These are phyloP conservation scores for Penicillium sp. DNA, from an alignment of 2,329 filamentous ascomycete species.

Conservation along the genomic window DNA sequence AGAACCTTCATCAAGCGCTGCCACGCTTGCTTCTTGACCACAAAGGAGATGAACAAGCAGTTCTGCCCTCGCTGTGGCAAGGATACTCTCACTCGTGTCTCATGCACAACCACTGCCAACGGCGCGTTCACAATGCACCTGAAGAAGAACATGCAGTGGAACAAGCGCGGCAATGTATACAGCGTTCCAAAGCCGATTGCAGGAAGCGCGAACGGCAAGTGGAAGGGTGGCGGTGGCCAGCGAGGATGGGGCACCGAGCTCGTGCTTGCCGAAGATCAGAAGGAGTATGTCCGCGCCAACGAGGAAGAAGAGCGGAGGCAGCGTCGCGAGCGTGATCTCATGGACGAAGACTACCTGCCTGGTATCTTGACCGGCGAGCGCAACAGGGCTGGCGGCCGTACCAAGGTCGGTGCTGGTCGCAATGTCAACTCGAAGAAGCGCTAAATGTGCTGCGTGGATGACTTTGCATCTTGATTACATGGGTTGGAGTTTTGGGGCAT, in stretches of 20 bases:
- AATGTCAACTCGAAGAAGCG: constrained; percentile 76
- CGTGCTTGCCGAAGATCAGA: constrained; percentile 91
- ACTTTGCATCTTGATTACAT: constrained; percentile 27
- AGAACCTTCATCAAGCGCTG: constrained; percentile 90
- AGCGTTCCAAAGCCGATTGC: constrained; percentile 88
- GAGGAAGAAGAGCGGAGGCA: constrained; percentile 60
- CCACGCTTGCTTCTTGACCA: constrained; percentile 86
- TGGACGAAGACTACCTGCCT: constrained; percentile 94
- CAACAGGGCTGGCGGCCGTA: constrained; percentile 62
- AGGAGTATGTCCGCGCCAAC: constrained; percentile 73
- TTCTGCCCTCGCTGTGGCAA: constrained; percentile 93
- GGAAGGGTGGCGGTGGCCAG: constrained; percentile 69
- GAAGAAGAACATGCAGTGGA: constrained; percentile 95
- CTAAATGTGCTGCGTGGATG: constrained; percentile 23
- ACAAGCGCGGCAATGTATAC: constrained; percentile 86
- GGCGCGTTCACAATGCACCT: constrained; percentile 84
- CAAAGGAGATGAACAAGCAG: constrained; percentile 80
- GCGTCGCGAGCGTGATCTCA: constrained; percentile 72
- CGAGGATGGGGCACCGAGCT: constrained; percentile 81
- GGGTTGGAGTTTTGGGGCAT: constrained; percentile 25
- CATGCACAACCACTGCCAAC: constrained; percentile 76
- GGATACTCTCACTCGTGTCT: constrained; percentile 77
- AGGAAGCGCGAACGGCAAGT: constrained; percentile 76
- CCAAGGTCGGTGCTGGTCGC: constrained; percentile 79
- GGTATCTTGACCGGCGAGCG: constrained; percentile 79